Conservation (phyloP, 192 early-diverging fungal species). For the Mortierella hygrophila region DNA sequence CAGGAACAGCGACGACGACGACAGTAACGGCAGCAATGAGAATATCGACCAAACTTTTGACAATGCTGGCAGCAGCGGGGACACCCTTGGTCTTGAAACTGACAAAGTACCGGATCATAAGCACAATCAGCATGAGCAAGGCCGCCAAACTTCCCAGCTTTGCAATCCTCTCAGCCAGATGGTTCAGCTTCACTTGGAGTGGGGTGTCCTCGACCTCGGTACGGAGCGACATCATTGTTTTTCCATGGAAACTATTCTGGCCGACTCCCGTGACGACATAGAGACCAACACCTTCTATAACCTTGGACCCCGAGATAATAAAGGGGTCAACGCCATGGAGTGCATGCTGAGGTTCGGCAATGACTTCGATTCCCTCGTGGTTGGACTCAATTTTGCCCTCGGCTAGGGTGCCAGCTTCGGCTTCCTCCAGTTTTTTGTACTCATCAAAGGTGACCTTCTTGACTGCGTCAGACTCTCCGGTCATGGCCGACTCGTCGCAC, state of each 20-base stretch:
- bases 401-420: slow-evolving; percentile 7
- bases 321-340: slow-evolving; percentile 75
- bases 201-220: slow-evolving; percentile 91
- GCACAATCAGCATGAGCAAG: slow-evolving; percentile 85
- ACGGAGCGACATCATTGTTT: slow-evolving; percentile 89
- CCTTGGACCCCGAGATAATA: slow-evolving; percentile 93
- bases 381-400: slow-evolving; percentile 43
- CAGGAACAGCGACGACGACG: slow-evolving; percentile 98
- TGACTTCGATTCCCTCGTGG: slow-evolving; percentile 31
- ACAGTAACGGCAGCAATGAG: slow-evolving; percentile 94
- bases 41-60: slow-evolving; percentile 79
- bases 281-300: slow-evolving; percentile 88
- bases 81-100: slow-evolving; percentile 51
- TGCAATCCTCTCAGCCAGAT: slow-evolving; percentile 92
- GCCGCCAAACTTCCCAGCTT: slow-evolving; percentile 92
- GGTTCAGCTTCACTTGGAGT: slow-evolving; percentile 91
- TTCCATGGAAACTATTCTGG: slow-evolving; percentile 88
- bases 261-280: slow-evolving; percentile 92
- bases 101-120: slow-evolving; percentile 92
- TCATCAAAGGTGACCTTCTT: slow-evolving; percentile 78
- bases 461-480: slow-evolving; percentile 95
- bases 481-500: slow-evolving; percentile 93
- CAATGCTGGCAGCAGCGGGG: slow-evolving; percentile 65
- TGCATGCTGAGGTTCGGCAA: slow-evolving; percentile 32
- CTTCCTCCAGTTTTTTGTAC: slow-evolving; percentile 26